phyloP scores from a whole-genome alignment of 805 yeast species.

The Nakazawaea laoshanensis region DNA sequence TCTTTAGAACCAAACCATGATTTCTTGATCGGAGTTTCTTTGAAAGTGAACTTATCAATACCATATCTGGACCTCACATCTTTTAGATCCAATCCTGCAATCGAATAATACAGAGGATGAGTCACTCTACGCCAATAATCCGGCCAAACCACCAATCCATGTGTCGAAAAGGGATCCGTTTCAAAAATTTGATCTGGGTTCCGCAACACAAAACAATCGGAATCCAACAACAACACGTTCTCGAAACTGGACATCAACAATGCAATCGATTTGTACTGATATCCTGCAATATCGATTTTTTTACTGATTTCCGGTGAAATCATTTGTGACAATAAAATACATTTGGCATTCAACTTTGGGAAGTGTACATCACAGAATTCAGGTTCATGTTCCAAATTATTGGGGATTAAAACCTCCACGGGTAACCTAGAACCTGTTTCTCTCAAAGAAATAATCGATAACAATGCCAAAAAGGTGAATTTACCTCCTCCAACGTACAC shows the following conservation, averaged over 20 bases:
- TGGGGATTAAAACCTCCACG: constrained; percentile 31
- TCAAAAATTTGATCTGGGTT: constrained; percentile 49
- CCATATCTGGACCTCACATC: constrained; percentile 26
- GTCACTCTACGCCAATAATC: constrained; percentile 64
- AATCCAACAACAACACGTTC: constrained; percentile 34
- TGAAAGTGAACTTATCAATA: constrained; percentile 11
- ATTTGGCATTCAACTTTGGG: constrained; percentile 31
- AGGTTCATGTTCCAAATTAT: constrained; percentile 26
- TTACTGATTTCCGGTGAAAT: constrained; percentile 22
- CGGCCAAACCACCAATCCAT: constrained; percentile 56
- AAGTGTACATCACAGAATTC: constrained; percentile 28
- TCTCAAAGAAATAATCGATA: constrained; percentile 37
- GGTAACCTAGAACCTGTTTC: constrained; percentile 40
- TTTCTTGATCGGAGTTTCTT: not conserved
- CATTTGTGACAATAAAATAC: constrained; percentile 29
- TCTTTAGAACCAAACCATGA: constrained; percentile 11
- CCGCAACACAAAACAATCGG: constrained; percentile 37
- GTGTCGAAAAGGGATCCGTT: constrained; percentile 31
- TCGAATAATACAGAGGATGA: constrained; percentile 47
- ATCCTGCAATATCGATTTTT: constrained; percentile 19
- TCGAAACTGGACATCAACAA: constrained; percentile 37
- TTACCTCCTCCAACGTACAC: constrained; percentile 59
- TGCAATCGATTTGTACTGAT: constrained; percentile 29
- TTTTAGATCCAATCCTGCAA: constrained; percentile 34
- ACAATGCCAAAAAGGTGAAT: constrained; percentile 39